These are phyloP conservation scores for Physcomitrium patens DNA, from an alignment of 225 moss, liverwort and hornwort genomes.

Conservation along the genomic window DNA sequence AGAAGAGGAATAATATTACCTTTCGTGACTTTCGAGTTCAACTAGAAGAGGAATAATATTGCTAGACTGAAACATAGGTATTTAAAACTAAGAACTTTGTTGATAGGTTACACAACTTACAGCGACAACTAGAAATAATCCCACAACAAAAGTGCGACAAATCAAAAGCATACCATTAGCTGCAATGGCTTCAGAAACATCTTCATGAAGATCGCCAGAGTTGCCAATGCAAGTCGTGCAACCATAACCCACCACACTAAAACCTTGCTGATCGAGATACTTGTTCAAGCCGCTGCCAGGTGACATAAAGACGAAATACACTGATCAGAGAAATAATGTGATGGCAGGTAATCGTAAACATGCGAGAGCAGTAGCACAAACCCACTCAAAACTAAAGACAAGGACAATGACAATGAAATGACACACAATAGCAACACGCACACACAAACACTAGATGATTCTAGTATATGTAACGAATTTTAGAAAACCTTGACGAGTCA, in stretches of 20 bases:
- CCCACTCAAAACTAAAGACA: no score
- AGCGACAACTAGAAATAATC: background rate
- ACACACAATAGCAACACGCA: background rate
- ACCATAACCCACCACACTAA: slow-evolving; percentile 92
- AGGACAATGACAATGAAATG: no score
- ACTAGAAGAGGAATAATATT: background rate
- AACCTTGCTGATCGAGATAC: slow-evolving; percentile 88
- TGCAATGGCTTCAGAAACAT: slow-evolving; percentile 63
- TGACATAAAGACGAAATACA: background rate
- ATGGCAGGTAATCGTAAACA: no score
- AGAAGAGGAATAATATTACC: no score
- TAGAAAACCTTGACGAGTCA: no score
- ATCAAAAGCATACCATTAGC: slow-evolving; percentile 50
- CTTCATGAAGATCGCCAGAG: slow-evolving; percentile 87
- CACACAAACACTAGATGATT: no score
- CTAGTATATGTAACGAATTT: no score
- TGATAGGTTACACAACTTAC: background rate
- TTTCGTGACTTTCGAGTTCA: no score
- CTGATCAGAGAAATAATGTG: no score
- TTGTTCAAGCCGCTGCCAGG: slow-evolving; percentile 77
- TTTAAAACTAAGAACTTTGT: background rate
- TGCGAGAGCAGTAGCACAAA: no score
- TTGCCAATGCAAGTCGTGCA: slow-evolving; percentile 99
- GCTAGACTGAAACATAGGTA: background rate
- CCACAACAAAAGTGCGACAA: background rate